A percentile compares a stretch with the other conserved stretches of the same genome.
Evolutionary conservation across 768 basidiomycete genomes (phyloP).

Genomic region (Amanita polypyramis): DNA sequence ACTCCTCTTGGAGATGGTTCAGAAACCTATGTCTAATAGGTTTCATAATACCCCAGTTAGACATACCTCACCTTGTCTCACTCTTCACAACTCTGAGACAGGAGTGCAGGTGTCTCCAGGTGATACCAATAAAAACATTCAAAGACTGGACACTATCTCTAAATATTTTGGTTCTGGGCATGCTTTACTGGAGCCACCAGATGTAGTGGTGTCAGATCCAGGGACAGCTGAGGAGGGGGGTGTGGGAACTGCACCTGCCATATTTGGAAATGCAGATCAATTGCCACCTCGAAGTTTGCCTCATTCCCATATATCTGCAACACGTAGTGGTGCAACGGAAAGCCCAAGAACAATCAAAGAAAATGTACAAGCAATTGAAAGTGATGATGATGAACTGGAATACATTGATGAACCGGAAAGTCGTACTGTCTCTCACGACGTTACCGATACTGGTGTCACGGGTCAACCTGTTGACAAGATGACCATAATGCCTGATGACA

Average conservation of each 20-base stretch:
- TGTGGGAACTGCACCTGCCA: neutral
- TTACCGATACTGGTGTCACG: slow-evolving; percentile 4
- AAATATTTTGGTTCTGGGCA: neutral
- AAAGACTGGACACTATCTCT: neutral
- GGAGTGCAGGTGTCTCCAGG: neutral
- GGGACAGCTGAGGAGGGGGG: neutral
- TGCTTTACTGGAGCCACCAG: neutral
- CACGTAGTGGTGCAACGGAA: neutral
- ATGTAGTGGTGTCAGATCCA: neutral
- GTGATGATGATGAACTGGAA: slow-evolving; percentile 4
- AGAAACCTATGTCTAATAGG: neutral
- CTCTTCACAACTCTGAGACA: neutral
- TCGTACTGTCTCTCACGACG: neutral
- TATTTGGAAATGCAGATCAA: neutral
- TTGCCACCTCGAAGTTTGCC: neutral
- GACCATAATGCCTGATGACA: neutral
- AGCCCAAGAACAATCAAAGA: neutral
- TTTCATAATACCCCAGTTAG: neutral
- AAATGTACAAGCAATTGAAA: neutral
- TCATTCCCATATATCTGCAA: neutral
- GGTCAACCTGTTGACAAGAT: neutral
- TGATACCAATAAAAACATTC: neutral
- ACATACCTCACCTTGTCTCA: neutral
- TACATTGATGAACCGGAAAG: slow-evolving; percentile 5
- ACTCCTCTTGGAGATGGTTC: neutral